Percentiles rank a stretch among this genome's conserved stretches.
Conservation (phyloP, 257 asterid genomes). For the Solanum virginianum region DNA sequence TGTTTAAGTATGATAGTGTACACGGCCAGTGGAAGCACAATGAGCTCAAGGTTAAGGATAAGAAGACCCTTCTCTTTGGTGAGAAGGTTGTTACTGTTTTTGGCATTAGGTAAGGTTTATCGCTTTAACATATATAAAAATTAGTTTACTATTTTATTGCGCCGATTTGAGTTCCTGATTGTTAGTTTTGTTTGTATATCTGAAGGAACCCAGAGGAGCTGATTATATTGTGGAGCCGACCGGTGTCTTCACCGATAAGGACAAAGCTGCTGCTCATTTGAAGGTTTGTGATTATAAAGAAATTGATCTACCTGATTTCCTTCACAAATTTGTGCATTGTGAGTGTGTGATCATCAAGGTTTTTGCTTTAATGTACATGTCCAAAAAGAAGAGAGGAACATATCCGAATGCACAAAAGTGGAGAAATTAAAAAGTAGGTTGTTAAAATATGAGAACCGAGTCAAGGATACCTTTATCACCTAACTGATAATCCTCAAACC, state of each 20-base stretch:
- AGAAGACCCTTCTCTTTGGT: conserved; percentile 72
- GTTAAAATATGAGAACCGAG: background rate
- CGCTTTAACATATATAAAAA: background rate
- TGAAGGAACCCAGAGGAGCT: conserved; percentile 81
- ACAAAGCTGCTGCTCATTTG: conserved; percentile 76
- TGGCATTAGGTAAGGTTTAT: conserved; percentile 36
- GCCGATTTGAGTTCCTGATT: background rate
- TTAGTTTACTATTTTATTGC: background rate
- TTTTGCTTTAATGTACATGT: background rate
- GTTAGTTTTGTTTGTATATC: background rate
- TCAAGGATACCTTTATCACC: conserved; percentile 47
- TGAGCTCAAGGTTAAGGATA: conserved; percentile 62
- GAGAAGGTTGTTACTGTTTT: conserved; percentile 56
- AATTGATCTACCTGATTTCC: background rate
- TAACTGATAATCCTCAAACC: conserved; percentile 65
- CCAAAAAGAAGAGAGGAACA: background rate
- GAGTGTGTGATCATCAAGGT: background rate
- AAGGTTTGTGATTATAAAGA: conserved; percentile 26
- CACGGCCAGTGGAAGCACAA: conserved; percentile 71
- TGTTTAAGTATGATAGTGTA: conserved; percentile 85
- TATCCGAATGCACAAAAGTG: background rate
- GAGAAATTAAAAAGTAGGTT: background rate
- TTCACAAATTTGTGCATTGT: background rate
- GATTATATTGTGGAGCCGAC: conserved; percentile 76
- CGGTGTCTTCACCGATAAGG: conserved; percentile 78